Base-by-base conservation (phyloP, 345 rosid genomes). In the Arabis alpina region DNA sequence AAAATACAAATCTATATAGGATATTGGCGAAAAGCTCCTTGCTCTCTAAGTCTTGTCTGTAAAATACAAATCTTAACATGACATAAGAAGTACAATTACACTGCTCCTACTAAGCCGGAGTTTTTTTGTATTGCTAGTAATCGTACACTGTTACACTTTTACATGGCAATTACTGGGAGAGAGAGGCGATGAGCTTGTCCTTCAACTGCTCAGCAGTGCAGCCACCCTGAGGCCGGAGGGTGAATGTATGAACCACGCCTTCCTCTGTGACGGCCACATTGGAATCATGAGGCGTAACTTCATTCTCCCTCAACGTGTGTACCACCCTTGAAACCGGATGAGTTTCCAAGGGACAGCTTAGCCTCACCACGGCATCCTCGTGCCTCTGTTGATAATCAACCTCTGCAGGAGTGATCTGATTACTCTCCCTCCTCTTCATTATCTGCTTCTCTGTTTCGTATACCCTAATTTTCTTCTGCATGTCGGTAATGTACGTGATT, bases 401-500 rank as follows among this genome's bases (percentile, higher is more conserved):
- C 28, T 88, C 96, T 1, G 86, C 85, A 13, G 80, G 70, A 50
- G 82, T 52, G 43, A 72, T 54, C 48, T 76, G 87, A 62, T 80
- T 83, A 54, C 37, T 54, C 53, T 73, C 82, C 32, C 62, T 79
- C 51, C 72, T 74, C 74, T 73, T 83, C 65, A 62, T 83, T 55
- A 76, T 75, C 62, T 81, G 90, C 80, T 81, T 83, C 78, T 94
- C 99, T 6, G 97, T 82, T 80, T 91, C 98, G 62, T 89, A 64
- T 5, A 82, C 80, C 76, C 85, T 80, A 41, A 91, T 88, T 70
- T 87, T 90, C 80, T 25, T 82, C 80, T 87, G 96, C 75, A 93
- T 93, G 64, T 90, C 98, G 0, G 86, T 89, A 60, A 92, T 90
- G 75, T 85, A 88, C 39, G 88, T 75, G 60, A 92, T 92, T 27